Conservation (phyloP, 1,284 basidiomycete genomes). For the Termitomyces sp. region DNA sequence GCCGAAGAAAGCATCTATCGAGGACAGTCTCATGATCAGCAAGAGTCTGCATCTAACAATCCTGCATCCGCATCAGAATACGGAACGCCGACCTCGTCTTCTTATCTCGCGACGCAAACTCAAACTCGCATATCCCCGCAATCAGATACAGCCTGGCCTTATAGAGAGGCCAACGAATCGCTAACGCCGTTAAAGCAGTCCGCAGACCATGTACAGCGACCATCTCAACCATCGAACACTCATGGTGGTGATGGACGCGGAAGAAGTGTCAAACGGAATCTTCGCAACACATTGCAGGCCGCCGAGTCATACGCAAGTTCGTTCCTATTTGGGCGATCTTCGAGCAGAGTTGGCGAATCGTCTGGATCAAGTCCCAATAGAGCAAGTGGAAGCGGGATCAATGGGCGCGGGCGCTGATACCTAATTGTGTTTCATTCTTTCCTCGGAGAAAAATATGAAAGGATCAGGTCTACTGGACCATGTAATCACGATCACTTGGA, state of each 20-base stretch:
- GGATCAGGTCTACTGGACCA: neutral
- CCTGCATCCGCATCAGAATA: neutral
- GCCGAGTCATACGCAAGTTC: slow-evolving; percentile 65
- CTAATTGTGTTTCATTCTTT: neutral
- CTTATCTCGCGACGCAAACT: neutral
- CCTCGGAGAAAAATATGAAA: neutral
- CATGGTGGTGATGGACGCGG: slow-evolving; percentile 32
- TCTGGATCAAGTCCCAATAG: slow-evolving; percentile 15
- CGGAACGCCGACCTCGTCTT: slow-evolving; percentile 1
- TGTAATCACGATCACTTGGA: neutral
- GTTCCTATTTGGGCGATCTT: slow-evolving; percentile 51
- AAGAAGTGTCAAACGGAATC: slow-evolving; percentile 56
- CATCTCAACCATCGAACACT: neutral
- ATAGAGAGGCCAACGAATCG: slow-evolving; percentile 26
- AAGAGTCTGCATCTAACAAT: slow-evolving; percentile 1
- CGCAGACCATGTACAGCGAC: neutral
- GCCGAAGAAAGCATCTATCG: slow-evolving; percentile 10
- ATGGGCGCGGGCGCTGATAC: slow-evolving; percentile 8
- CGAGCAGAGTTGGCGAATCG: slow-evolving; percentile 18
- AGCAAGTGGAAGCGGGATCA: slow-evolving; percentile 12
- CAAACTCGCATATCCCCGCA: slow-evolving; percentile 1
- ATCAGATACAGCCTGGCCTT: slow-evolving; percentile 26
- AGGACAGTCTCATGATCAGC: slow-evolving; percentile 7
- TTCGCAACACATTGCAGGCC: slow-evolving; percentile 59
- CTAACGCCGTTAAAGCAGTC: slow-evolving; percentile 12